Evolutionary conservation across 108 stramenopile species (phyloP), one percentile per base, ranked within the genome.

Genomic region (Cyclotella sp.): DNA sequence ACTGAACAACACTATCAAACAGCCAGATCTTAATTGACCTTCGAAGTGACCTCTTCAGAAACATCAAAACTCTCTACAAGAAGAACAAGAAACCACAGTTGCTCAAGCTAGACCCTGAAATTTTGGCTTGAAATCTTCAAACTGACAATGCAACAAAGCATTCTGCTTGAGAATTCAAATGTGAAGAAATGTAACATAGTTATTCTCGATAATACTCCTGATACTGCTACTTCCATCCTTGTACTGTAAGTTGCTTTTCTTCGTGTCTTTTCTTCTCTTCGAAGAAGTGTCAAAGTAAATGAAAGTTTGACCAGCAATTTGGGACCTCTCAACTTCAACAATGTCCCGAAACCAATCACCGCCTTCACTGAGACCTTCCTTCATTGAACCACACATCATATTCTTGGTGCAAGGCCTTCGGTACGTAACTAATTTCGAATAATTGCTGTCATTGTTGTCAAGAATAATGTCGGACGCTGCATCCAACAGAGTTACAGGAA

Each of bases 191-290:
- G 61, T 15, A 47, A 70, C 58, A 59, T 72, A 72, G 71, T 72
- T 72, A 72, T 49, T 72, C 71, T 72, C 61, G 71, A 72, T 72
- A 72, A 54, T 59, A 46, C 13, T 72, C 71, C 61, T 72, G 71
- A 72, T 72, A 61, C 69, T 54, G 39, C 53, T 43, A 45, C 16
- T 47, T 60, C 42, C 60, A 72, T n/a, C 55, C 45, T 59, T 61
- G 55, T 29, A 58, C 65, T 21, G 9, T 13, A 34, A 43, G 29
- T 8, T 28, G 12, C n/a, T n/a, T 22, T 18, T 51, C 71, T 72
- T 72, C 71, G 22, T 28, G 57, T 49, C 16, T 39, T 27, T 30
- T 44, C 43, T 61, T 43, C 60, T 45, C 39, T 45, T 55, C 69
- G 29, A 30, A 45, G 46, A 61, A 59, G 4, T 34, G 45, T 19